phyloP scores from a whole-genome alignment of 2,329 filamentous ascomycete species.

The Paecilomyces variotii region DNA sequence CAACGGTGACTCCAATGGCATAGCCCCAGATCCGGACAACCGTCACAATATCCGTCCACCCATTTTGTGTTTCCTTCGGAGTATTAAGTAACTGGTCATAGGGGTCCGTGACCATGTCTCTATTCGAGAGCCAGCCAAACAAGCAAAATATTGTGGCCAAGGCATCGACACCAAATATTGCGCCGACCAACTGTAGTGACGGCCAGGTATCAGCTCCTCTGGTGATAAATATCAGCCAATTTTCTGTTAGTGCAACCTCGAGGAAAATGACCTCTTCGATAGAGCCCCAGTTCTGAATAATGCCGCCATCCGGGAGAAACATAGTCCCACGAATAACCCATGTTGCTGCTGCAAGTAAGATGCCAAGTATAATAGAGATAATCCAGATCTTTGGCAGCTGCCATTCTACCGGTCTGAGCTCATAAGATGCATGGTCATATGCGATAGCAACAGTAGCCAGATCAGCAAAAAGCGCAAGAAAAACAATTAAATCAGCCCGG shows the following conservation, averaged over 20 bases:
- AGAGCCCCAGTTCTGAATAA: slow-evolving; percentile 66
- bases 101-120: slow-evolving; percentile 27
- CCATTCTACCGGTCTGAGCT: slow-evolving; percentile 70
- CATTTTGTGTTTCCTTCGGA: slow-evolving; percentile 34
- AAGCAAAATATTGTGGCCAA: slow-evolving; percentile 66
- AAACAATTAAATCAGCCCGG: slow-evolving; percentile 65
- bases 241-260: slow-evolving; percentile 84
- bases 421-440: slow-evolving; percentile 74
- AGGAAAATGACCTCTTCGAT: slow-evolving; percentile 78
- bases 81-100: slow-evolving; percentile 11
- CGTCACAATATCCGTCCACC: slow-evolving; percentile 52
- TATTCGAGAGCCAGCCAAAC: slow-evolving; percentile 65
- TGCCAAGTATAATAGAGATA: slow-evolving; percentile 52
- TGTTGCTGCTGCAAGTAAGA: slow-evolving; percentile 61
- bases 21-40: slow-evolving; percentile 45
- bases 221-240: slow-evolving; percentile 95
- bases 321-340: slow-evolving; percentile 67
- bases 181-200: slow-evolving; percentile 62
- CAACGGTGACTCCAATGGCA: slow-evolving; percentile 43
- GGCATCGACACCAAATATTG: slow-evolving; percentile 64
- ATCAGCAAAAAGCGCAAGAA: slow-evolving; percentile 72
- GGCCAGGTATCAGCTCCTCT: slow-evolving; percentile 69
- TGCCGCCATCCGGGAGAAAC: slow-evolving; percentile 61
- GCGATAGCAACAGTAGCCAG: slow-evolving; percentile 71
- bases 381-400: slow-evolving; percentile 77